Conservation (phyloP, 2,329 filamentous ascomycete species). For the Ascochyta pisi region DNA sequence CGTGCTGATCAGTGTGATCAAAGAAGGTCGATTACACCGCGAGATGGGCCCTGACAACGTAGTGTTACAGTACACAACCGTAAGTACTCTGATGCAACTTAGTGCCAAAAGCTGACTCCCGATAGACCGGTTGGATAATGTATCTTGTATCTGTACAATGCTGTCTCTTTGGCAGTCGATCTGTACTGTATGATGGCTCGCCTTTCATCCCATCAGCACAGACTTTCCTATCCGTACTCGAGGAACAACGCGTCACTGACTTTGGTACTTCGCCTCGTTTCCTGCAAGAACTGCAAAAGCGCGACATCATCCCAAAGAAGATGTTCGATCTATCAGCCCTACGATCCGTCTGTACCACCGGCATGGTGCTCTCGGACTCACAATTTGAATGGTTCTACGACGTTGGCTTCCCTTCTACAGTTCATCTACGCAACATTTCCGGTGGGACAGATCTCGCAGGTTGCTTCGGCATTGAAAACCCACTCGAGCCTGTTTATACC, state of each 20-base stretch:
- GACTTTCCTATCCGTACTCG: constrained; percentile 68
- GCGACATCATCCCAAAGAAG: constrained; percentile 66
- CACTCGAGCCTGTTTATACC: constrained; percentile 69
- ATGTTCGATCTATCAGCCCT: constrained; percentile 69
- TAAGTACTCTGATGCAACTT: constrained; percentile 24
- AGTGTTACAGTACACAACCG: constrained; percentile 65
- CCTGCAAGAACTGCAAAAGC: constrained; percentile 74
- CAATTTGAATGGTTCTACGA: constrained; percentile 84
- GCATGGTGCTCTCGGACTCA: constrained; percentile 80
- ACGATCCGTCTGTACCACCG: constrained; percentile 71
- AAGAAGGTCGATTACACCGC: constrained; percentile 67
- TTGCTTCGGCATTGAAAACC: constrained; percentile 70
- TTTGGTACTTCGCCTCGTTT: constrained; percentile 80
- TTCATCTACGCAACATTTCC: constrained; percentile 76
- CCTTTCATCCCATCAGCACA: constrained; percentile 75
- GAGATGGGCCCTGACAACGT: constrained; percentile 54
- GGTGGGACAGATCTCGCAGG: constrained; percentile 79
- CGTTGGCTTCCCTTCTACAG: constrained; percentile 68
- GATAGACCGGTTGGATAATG: constrained; percentile 76
- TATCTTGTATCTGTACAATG: constrained; percentile 69
- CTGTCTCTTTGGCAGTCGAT: constrained; percentile 66
- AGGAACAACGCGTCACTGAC: constrained; percentile 71
- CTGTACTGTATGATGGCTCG: constrained; percentile 82
- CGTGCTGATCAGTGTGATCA: constrained; percentile 62
- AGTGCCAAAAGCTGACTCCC: neutral